Percentiles rank a stretch among this genome's conserved stretches.
These are phyloP conservation scores for Calonectria crousiana DNA, from an alignment of 2,329 filamentous ascomycete genomes.

Conservation along the genomic window DNA sequence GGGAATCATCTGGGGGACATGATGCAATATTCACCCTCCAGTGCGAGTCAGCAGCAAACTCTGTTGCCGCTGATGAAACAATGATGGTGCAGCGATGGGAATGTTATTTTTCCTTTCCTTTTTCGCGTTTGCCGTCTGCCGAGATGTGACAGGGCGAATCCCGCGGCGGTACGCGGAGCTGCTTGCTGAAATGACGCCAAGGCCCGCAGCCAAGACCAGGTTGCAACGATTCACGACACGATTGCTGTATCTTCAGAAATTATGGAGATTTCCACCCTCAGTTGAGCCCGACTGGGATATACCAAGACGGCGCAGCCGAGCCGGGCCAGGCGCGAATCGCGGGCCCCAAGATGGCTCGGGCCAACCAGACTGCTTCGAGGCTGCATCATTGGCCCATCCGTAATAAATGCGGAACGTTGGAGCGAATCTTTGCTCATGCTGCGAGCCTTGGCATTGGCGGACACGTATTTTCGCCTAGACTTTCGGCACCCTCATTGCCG, in stretches of 20 bases:
- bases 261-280: background rate
- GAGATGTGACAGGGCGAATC: background rate
- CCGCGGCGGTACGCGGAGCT: background rate
- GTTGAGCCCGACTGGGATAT: background rate
- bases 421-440: background rate
- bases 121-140: background rate
- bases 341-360: background rate
- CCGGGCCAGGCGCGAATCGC: background rate
- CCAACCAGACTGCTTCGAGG: background rate
- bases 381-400: background rate
- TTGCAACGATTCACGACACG: background rate
- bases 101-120: background rate
- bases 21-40: background rate
- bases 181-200: background rate
- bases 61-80: background rate
- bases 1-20: background rate
- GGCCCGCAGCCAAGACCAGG: too few relatives aligned
- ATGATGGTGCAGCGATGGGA: background rate
- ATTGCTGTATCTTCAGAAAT: background rate
- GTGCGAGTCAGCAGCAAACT: background rate
- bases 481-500: background rate
- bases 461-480: conserved; percentile 7
- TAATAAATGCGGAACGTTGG: background rate
- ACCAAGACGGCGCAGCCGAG: background rate
- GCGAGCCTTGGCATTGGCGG: background rate